Evolutionary conservation across 2,329 filamentous ascomycete species (phyloP).

Genomic region (Fusarium clavum): DNA sequence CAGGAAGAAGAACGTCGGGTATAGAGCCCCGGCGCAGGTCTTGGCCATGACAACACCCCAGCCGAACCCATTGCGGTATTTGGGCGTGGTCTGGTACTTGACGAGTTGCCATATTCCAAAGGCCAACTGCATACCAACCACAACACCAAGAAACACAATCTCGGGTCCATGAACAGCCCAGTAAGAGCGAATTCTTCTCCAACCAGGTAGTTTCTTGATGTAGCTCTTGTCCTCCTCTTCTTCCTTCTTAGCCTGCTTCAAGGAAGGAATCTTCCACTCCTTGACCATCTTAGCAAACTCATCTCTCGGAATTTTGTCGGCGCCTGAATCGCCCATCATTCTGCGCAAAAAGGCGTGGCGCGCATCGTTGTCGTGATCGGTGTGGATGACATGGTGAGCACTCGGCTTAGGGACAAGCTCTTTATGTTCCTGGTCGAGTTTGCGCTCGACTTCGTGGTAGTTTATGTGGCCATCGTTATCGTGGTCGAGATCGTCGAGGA

Average conservation of each 20-base stretch:
- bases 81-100: slow-evolving; percentile 60
- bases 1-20: slow-evolving; percentile 69
- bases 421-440: slow-evolving; percentile 64
- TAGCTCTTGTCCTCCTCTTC: slow-evolving; percentile 61
- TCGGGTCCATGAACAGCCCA: slow-evolving; percentile 67
- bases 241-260: slow-evolving; percentile 60
- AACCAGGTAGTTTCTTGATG: slow-evolving; percentile 57
- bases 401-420: slow-evolving; percentile 61
- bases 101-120: slow-evolving; percentile 67
- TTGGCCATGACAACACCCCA: slow-evolving; percentile 69
- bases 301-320: slow-evolving; percentile 56
- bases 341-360: slow-evolving; percentile 64
- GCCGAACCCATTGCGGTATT: slow-evolving; percentile 63
- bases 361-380: slow-evolving; percentile 50
- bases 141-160: slow-evolving; percentile 61
- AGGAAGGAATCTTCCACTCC: slow-evolving; percentile 60
- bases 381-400: slow-evolving; percentile 58
- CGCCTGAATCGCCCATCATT: slow-evolving; percentile 57
- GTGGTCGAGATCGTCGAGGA: slow-evolving; percentile 64
- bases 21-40: slow-evolving; percentile 64
- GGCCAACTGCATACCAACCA: slow-evolving; percentile 60
- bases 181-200: slow-evolving; percentile 61
- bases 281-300: slow-evolving; percentile 60
- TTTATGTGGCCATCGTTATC: slow-evolving; percentile 64
- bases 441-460: slow-evolving; percentile 63